These are phyloP conservation scores for Alternaria longipes DNA, from an alignment of 2,329 filamentous ascomycete genomes.

Conservation along the genomic window DNA sequence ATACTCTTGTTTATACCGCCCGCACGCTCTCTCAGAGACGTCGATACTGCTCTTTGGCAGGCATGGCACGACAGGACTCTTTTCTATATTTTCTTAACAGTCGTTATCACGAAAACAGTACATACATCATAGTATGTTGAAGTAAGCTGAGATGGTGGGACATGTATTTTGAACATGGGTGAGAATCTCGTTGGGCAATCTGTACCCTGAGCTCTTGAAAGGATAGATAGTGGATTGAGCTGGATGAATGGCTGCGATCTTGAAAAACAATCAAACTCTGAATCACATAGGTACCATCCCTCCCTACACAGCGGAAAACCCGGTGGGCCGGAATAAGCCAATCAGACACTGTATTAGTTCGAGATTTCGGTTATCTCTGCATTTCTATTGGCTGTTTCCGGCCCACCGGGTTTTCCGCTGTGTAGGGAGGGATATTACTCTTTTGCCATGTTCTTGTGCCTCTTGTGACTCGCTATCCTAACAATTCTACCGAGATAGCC, in stretches of 20 bases:
- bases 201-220: slow-evolving; percentile 18
- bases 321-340: too few species aligned
- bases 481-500: background rate
- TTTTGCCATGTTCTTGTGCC: background rate
- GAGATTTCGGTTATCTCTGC: too few species aligned
- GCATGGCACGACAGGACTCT: slow-evolving; percentile 12
- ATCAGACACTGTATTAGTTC: too few species aligned
- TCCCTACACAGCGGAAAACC: too few species aligned
- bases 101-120: slow-evolving; percentile 20
- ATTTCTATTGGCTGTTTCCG: too few species aligned
- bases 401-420: too few species aligned
- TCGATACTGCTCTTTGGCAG: slow-evolving; percentile 11
- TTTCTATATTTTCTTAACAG: slow-evolving; percentile 21
- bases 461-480: background rate
- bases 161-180: slow-evolving; percentile 15
- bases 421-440: too few species aligned
- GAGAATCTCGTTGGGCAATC: slow-evolving; percentile 21
- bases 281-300: background rate
- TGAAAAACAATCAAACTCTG: slow-evolving; percentile 19
- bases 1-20: slow-evolving; percentile 17
- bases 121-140: slow-evolving; percentile 8
- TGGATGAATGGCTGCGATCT: slow-evolving; percentile 23
- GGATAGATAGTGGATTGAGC: slow-evolving; percentile 26
- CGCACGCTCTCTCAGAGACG: slow-evolving; percentile 12
- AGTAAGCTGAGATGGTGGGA: slow-evolving; percentile 8